phyloP scores from a whole-genome alignment of 2,329 filamentous ascomycete genomes.

The Aspergillus flavus region DNA sequence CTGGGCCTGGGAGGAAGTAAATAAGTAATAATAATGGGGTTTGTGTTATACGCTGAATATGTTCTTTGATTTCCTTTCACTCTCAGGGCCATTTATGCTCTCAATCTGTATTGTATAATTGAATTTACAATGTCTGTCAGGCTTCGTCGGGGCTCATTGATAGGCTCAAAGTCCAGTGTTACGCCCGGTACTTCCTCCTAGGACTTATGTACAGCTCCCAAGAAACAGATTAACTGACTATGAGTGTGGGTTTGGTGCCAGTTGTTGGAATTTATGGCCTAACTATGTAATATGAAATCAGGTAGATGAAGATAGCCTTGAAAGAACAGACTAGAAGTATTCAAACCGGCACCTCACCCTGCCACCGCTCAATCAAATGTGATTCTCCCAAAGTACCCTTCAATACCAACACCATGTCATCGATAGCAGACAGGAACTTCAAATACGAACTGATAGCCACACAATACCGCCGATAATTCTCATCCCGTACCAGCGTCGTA shows the following conservation, averaged over 20 bases:
- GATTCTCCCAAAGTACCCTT: constrained; percentile 11
- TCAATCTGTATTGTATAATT: too few species aligned
- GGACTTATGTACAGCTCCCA: too few species aligned
- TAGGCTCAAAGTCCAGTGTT: too few species aligned
- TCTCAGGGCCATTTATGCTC: too few species aligned
- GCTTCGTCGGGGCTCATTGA: too few species aligned
- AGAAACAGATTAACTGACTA: background rate
- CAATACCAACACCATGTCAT: constrained; percentile 11
- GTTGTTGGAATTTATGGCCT: background rate
- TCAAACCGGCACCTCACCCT: background rate
- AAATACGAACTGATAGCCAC: constrained; percentile 8
- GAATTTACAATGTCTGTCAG: too few species aligned
- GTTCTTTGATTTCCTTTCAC: too few species aligned
- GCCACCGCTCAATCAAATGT: constrained; percentile 5
- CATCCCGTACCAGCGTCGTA: constrained; percentile 7
- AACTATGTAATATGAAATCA: background rate
- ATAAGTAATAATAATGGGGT: too few species aligned
- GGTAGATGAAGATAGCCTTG: background rate
- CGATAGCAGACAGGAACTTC: constrained; percentile 5
- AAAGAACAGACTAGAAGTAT: background rate
- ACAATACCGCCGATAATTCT: constrained; percentile 12
- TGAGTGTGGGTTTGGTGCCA: background rate
- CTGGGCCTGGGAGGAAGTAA: too few species aligned
- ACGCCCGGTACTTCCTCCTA: too few species aligned
- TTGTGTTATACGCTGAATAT: too few species aligned